Conservation (phyloP, 768 basidiomycete species). For the Kwoniella heveanensis region DNA sequence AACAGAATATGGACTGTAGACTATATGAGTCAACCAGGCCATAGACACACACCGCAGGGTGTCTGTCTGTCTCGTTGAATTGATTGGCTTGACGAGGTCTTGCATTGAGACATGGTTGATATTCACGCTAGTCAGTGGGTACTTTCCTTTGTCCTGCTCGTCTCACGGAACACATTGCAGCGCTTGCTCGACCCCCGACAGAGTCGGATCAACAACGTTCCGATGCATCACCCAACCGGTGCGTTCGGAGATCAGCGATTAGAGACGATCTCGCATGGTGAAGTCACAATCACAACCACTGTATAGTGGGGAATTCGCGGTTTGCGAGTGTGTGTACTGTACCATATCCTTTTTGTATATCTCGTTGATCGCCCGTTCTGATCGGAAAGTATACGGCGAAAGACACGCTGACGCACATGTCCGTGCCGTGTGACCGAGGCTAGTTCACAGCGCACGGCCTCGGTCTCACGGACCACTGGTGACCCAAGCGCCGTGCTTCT, state of each 20-base stretch:
- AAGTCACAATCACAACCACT: too few relatives aligned
- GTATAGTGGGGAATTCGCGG: too few relatives aligned
- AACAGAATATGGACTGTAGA: too few relatives aligned
- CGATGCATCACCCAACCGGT: too few relatives aligned
- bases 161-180: background rate
- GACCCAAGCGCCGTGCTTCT: too few relatives aligned
- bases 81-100: background rate
- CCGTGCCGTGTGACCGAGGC: too few relatives aligned
- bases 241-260: background rate
- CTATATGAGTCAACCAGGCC: background rate
- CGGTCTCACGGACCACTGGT: too few relatives aligned
- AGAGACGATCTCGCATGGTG: too few relatives aligned
- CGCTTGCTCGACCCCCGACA: background rate
- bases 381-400: background rate
- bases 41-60: background rate
- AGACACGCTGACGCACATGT: too few relatives aligned
- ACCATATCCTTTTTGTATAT: background rate
- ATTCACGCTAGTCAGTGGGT: too few relatives aligned
- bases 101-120: too few relatives aligned
- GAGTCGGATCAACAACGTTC: background rate
- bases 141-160: background rate
- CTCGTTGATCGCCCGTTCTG: background rate
- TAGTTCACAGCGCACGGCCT: too few relatives aligned
- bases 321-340: background rate
- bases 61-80: background rate